Percentiles rank a stretch among this genome's conserved stretches.
These are phyloP conservation scores for Corymbia citriodora DNA, from an alignment of 441 rosid genomes.

Conservation along the genomic window DNA sequence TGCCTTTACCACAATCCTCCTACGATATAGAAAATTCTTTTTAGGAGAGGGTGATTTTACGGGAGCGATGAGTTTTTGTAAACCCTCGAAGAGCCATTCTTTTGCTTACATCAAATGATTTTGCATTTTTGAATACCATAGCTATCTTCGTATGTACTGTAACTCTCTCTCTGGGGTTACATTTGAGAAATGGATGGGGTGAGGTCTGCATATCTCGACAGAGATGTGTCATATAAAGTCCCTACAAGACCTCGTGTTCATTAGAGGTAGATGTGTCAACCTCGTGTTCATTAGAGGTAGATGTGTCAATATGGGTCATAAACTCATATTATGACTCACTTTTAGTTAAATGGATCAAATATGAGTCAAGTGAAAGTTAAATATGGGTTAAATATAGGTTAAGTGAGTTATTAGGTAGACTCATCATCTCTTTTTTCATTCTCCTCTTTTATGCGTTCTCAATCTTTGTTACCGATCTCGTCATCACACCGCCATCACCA, in stretches of 20 bases:
- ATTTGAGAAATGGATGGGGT: not conserved
- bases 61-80: not conserved
- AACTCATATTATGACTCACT: too few relatives aligned
- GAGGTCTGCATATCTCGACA: not conserved
- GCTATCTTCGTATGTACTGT: not conserved
- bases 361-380: too few relatives aligned
- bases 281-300: not conserved
- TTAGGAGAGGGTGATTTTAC: not conserved
- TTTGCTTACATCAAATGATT: not conserved
- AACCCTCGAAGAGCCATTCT: not conserved
- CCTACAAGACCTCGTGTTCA: not conserved
- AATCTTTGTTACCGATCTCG: too few relatives aligned
- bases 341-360: too few relatives aligned
- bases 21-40: not conserved
- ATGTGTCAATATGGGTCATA: too few relatives aligned
- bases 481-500: too few relatives aligned
- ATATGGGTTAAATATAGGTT: too few relatives aligned
- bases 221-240: not conserved
- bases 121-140: not conserved
- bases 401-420: too few relatives aligned
- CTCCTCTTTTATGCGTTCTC: too few relatives aligned
- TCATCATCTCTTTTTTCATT: too few relatives aligned
- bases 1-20: not conserved
- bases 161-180: not conserved
- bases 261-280: too few relatives aligned